phyloP scores from a whole-genome alignment of 345 rosid species.

The Rubroshorea leprosula region DNA sequence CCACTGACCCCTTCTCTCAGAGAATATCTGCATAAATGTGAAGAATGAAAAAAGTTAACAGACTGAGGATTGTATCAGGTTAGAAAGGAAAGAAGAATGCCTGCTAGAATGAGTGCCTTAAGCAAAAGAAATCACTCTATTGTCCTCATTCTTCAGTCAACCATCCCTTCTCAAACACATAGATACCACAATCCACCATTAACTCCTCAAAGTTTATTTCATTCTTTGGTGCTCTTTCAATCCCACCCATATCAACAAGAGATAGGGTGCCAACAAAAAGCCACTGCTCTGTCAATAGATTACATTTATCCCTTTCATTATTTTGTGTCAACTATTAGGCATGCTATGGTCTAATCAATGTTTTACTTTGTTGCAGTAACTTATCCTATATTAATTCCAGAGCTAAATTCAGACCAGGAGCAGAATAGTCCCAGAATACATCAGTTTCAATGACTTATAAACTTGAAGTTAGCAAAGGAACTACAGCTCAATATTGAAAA shows the following conservation, averaged over 20 bases:
- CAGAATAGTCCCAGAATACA: background rate
- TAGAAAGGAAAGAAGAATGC: background rate
- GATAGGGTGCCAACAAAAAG: too few relatives aligned
- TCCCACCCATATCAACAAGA: too few relatives aligned
- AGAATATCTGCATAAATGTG: slow-evolving; percentile 60
- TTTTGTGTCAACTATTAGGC: too few relatives aligned
- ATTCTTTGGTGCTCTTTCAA: background rate
- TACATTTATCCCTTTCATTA: too few relatives aligned
- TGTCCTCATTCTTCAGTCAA: background rate
- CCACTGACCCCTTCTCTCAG: slow-evolving; percentile 96
- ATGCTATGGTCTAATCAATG: too few relatives aligned
- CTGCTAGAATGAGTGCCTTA: slow-evolving; percentile 2
- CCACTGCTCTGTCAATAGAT: too few relatives aligned
- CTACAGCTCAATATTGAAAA: too few relatives aligned
- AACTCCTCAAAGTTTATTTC: background rate
- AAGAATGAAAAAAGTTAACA: slow-evolving; percentile 15
- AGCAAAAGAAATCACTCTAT: background rate
- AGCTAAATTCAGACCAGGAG: too few relatives aligned
- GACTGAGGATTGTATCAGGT: background rate
- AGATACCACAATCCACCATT: background rate
- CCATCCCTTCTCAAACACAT: background rate
- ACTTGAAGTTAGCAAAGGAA: too few relatives aligned
- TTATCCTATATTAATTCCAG: too few relatives aligned
- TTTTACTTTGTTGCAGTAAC: too few relatives aligned
- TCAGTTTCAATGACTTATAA: background rate